These are phyloP conservation scores for Linnemannia schmuckeri DNA, from an alignment of 192 early-diverging fungal species.

Conservation along the genomic window DNA sequence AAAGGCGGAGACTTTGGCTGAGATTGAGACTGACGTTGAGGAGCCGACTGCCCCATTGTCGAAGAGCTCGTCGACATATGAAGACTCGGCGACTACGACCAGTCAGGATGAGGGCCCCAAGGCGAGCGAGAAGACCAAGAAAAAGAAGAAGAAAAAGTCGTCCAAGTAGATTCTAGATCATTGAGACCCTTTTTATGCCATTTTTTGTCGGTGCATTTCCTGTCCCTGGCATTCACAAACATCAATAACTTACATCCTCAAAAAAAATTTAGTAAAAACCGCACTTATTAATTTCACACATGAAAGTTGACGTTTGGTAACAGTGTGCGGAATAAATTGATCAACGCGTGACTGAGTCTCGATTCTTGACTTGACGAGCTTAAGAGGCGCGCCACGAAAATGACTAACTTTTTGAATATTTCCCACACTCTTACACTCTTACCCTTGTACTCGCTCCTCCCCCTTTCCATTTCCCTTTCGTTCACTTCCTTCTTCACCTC, in stretches of 20 bases:
- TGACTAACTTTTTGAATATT: background rate
- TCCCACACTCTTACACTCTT: background rate
- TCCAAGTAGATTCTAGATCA: background rate
- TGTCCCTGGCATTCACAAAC: too few relatives aligned
- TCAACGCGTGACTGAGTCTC: background rate
- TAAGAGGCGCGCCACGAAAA: conserved; percentile 2
- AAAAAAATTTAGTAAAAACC: background rate
- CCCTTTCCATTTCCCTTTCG: background rate
- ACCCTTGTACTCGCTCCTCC: background rate
- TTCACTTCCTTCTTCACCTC: background rate
- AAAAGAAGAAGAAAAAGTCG: conserved; percentile 47
- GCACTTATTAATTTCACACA: background rate
- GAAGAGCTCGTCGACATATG: conserved; percentile 18
- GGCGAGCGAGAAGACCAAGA: conserved; percentile 31
- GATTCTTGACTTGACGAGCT: background rate
- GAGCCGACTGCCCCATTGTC: background rate
- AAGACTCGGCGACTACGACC: conserved; percentile 16
- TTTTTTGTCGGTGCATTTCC: too few relatives aligned
- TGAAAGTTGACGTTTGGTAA: background rate
- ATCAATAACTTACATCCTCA: too few relatives aligned
- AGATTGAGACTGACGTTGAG: background rate
- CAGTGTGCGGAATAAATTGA: background rate
- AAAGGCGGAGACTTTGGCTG: background rate
- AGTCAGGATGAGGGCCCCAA: conserved; percentile 34
- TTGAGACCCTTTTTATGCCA: too few relatives aligned